phyloP scores from a whole-genome alignment of 805 yeast species.

The Lipomyces starkeyi region DNA sequence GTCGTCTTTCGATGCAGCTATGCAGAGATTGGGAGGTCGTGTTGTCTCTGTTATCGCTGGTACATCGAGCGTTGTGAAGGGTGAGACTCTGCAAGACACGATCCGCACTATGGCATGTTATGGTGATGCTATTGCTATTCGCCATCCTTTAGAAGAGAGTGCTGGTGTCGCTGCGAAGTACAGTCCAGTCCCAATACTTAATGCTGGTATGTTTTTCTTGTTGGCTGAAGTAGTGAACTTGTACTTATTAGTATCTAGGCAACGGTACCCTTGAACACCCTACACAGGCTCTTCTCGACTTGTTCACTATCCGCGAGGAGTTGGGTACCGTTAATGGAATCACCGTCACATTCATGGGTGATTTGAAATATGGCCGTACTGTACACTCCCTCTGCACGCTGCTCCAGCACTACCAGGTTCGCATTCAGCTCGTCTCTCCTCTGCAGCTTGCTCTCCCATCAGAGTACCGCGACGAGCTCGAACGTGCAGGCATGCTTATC shows the following conservation, averaged over 20 bases:
- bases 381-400: slow-evolving; percentile 94
- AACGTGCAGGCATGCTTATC: slow-evolving; percentile 69
- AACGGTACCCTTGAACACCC: slow-evolving; percentile 99
- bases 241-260: slow-evolving; percentile 9
- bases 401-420: slow-evolving; percentile 89
- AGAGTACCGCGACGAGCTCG: slow-evolving; percentile 69
- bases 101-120: slow-evolving; percentile 93
- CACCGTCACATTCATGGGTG: slow-evolving; percentile 98
- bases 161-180: slow-evolving; percentile 94
- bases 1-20: slow-evolving; percentile 97
- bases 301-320: slow-evolving; percentile 98
- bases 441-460: slow-evolving; percentile 84
- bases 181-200: slow-evolving; percentile 95
- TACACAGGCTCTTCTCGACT: slow-evolving; percentile 95
- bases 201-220: slow-evolving; percentile 68
- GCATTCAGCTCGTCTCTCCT: slow-evolving; percentile 91
- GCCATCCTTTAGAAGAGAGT: slow-evolving; percentile 93
- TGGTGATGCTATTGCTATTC: slow-evolving; percentile 94
- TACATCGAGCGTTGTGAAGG: slow-evolving; percentile 95
- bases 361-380: slow-evolving; percentile 96
- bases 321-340: slow-evolving; percentile 98
- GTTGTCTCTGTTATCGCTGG: slow-evolving; percentile 85
- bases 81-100: slow-evolving; percentile 97
- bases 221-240: neutral
- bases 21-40: slow-evolving; percentile 99